These are phyloP conservation scores for Metschnikowia shivogae DNA, from an alignment of 805 yeast genomes.

Conservation along the genomic window DNA sequence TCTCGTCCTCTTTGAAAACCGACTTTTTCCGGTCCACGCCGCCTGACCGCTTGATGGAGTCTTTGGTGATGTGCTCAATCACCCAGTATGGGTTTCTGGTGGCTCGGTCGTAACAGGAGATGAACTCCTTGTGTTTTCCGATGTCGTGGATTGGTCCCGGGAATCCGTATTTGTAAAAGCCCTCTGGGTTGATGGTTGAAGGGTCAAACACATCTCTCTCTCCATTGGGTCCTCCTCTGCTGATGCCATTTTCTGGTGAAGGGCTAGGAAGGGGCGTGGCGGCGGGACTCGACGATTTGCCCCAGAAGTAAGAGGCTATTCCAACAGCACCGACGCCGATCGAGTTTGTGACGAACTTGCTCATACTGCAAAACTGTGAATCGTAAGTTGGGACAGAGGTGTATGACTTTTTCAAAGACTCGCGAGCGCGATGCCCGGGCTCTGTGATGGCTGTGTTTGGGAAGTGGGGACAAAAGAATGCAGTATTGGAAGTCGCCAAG, in stretches of 20 bases:
- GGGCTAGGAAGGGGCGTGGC: slow-evolving; percentile 5
- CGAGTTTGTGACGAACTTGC: slow-evolving; percentile 26
- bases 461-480: too few species aligned
- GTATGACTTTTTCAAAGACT: not conserved
- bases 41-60: slow-evolving; percentile 49
- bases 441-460: too few species aligned
- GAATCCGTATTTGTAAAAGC: slow-evolving; percentile 84
- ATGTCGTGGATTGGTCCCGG: slow-evolving; percentile 95
- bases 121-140: slow-evolving; percentile 66
- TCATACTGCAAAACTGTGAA: slow-evolving; percentile 17
- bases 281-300: slow-evolving; percentile 24
- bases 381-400: not conserved
- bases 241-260: slow-evolving; percentile 11
- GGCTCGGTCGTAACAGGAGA: slow-evolving; percentile 81
- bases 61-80: slow-evolving; percentile 84
- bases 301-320: slow-evolving; percentile 40
- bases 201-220: slow-evolving; percentile 23
- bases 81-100: slow-evolving; percentile 84
- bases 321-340: slow-evolving; percentile 39
- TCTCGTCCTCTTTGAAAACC: slow-evolving; percentile 82
- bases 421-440: too few species aligned
- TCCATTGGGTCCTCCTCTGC: not conserved
- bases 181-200: slow-evolving; percentile 61
- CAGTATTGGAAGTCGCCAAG: not conserved
- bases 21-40: slow-evolving; percentile 76